phyloP scores from a whole-genome alignment of 1,284 basidiomycete species.

The Sanghuangporus sanghuang region DNA sequence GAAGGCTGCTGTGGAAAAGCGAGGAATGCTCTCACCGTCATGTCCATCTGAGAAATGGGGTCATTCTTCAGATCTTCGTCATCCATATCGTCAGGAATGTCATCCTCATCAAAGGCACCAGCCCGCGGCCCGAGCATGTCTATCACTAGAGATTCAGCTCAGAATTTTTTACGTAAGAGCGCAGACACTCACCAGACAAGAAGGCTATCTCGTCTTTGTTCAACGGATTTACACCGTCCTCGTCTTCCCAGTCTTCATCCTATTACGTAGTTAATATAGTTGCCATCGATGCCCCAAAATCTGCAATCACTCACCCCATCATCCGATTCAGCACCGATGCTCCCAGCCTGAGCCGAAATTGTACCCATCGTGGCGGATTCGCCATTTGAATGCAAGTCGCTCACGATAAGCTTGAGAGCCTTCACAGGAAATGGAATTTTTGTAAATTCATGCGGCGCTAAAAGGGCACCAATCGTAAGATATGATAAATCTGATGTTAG shows the following conservation, averaged over 20 bases:
- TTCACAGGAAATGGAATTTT: slow-evolving; percentile 86
- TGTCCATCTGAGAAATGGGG: slow-evolving; percentile 83
- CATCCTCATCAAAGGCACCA: slow-evolving; percentile 66
- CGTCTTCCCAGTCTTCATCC: slow-evolving; percentile 89
- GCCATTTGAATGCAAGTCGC: slow-evolving; percentile 73
- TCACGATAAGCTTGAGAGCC: slow-evolving; percentile 83
- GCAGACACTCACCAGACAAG: slow-evolving; percentile 36
- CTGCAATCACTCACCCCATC: slow-evolving; percentile 56
- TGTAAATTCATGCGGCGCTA: slow-evolving; percentile 84
- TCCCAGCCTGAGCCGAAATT: slow-evolving; percentile 36
- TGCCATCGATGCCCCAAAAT: slow-evolving; percentile 9
- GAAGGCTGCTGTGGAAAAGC: neutral
- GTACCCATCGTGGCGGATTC: slow-evolving; percentile 58
- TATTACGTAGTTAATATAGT: slow-evolving; percentile 26
- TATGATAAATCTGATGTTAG: slow-evolving; percentile 13
- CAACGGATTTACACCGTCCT: slow-evolving; percentile 51
- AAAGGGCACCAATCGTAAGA: slow-evolving; percentile 3
- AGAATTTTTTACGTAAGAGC: neutral
- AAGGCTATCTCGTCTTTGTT: slow-evolving; percentile 61
- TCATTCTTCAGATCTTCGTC: slow-evolving; percentile 88
- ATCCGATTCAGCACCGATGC: slow-evolving; percentile 60
- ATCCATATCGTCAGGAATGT: slow-evolving; percentile 60
- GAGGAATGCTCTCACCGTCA: slow-evolving; percentile 54
- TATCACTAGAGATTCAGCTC: neutral
- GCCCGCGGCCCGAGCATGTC: slow-evolving; percentile 67